Conservation (phyloP, 2,329 filamentous ascomycete genomes). For the Sclerotinia borealis region DNA sequence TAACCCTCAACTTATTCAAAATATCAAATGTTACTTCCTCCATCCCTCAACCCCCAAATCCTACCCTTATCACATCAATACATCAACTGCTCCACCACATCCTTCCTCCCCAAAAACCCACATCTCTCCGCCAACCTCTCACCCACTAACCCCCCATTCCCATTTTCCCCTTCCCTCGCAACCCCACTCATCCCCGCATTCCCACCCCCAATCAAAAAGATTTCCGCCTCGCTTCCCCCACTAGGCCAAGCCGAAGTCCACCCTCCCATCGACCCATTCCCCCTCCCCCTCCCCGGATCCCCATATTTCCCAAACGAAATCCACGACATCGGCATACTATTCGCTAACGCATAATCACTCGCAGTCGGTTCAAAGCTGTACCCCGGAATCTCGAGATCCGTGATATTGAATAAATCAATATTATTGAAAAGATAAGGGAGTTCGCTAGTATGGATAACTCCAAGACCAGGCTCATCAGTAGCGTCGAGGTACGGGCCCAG, state of each 20-base stretch:
- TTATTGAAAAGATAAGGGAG: constrained; percentile 48
- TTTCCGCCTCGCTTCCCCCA: constrained; percentile 21
- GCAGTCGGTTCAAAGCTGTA: constrained; percentile 33
- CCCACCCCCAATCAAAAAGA: constrained; percentile 40
- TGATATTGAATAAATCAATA: constrained; percentile 39
- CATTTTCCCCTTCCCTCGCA: constrained; percentile 34
- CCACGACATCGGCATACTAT: constrained; percentile 42
- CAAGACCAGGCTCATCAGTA: constrained; percentile 36
- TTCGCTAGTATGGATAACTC: constrained; percentile 46
- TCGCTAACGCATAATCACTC: constrained; percentile 37
- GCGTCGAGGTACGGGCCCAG: constrained; percentile 39
- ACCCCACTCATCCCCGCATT: constrained; percentile 32
- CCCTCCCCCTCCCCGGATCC: constrained; percentile 23
- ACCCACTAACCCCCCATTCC: constrained; percentile 30
- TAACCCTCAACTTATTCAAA: neutral
- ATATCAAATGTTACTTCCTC: neutral
- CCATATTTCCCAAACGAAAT: constrained; percentile 40
- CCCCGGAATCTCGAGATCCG: constrained; percentile 21
- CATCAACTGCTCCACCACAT: constrained; percentile 34
- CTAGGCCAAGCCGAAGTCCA: constrained; percentile 37
- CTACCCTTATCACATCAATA: constrained; percentile 14
- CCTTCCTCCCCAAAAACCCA: constrained; percentile 35
- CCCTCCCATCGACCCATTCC: constrained; percentile 35
- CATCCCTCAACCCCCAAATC: neutral
- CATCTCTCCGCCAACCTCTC: constrained; percentile 44